Evolutionary conservation across 2,329 filamentous ascomycete species (phyloP).

Genomic region (Ceratocystis albifundus): DNA sequence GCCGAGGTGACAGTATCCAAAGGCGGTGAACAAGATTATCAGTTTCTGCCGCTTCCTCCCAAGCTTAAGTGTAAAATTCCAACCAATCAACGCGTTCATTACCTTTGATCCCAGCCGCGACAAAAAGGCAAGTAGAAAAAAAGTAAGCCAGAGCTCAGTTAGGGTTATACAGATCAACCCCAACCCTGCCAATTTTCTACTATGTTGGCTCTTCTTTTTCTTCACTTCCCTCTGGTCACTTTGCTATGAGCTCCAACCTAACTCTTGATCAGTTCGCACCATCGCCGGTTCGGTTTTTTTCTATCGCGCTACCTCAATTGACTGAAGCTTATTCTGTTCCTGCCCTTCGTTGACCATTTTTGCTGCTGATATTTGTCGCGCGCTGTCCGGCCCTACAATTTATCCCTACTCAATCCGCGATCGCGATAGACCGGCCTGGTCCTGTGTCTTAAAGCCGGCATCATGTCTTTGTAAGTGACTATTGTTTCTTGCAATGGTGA

Average conservation of each 20-base stretch:
- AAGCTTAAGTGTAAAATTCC: slow-evolving; percentile 14
- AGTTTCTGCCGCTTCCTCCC: slow-evolving; percentile 16
- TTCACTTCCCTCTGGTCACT: background rate
- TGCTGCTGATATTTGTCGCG: background rate
- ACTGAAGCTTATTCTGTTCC: background rate
- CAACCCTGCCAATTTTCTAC: background rate
- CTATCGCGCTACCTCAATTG: background rate
- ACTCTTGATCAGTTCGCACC: background rate
- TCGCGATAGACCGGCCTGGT: slow-evolving; percentile 10
- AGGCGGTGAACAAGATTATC: slow-evolving; percentile 14
- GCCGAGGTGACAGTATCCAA: background rate
- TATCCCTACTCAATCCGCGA: slow-evolving; percentile 7
- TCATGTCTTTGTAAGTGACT: slow-evolving; percentile 20
- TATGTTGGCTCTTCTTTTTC: slow-evolving; percentile 5
- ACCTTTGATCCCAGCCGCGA: background rate
- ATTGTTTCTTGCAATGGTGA: background rate
- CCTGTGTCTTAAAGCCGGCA: background rate
- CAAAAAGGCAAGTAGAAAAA: background rate
- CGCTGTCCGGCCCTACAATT: background rate
- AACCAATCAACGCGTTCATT: slow-evolving; percentile 1
- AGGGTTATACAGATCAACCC: background rate
- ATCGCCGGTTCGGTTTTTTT: background rate
- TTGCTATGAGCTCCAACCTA: too few relatives aligned
- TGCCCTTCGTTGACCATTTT: background rate
- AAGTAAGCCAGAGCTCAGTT: background rate